These are phyloP conservation scores for Leccinum angustisporum DNA, from an alignment of 1,284 basidiomycete genomes.

Conservation along the genomic window DNA sequence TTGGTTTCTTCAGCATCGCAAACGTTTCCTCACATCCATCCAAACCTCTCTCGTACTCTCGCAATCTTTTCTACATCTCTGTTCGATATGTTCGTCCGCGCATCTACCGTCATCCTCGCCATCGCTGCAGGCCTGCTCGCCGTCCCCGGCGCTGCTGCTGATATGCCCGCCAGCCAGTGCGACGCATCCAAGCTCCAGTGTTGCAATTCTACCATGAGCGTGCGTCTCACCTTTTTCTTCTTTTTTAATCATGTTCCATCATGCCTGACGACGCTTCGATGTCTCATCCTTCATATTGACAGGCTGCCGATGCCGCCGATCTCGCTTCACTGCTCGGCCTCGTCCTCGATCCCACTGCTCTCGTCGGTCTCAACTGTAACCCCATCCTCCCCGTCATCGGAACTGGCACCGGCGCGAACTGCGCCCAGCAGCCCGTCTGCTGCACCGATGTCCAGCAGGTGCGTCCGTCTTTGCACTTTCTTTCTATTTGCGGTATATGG, in stretches of 20 bases:
- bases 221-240: conserved; percentile 1
- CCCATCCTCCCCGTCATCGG: background rate
- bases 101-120: conserved; percentile 14
- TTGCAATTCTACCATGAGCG: background rate
- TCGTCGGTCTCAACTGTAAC: conserved; percentile 2
- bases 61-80: background rate
- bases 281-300: background rate
- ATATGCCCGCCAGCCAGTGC: conserved; percentile 10
- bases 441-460: conserved; percentile 1
- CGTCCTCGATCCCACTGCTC: background rate
- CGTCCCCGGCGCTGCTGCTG: background rate
- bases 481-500: background rate
- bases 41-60: background rate
- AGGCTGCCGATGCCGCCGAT: background rate
- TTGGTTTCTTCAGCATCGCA: background rate
- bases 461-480: conserved; percentile 2
- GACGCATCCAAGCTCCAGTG: conserved; percentile 11
- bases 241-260: background rate
- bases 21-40: background rate
- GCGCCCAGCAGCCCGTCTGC: conserved; percentile 11
- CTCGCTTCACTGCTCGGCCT: background rate
- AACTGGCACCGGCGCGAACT: background rate
- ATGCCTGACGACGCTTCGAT: background rate
- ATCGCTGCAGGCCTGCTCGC: conserved; percentile 17
- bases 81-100: conserved; percentile 18